Evolutionary conservation across 331 rosid genomes (phyloP).

Genomic region (Phaseolus coccineus): DNA sequence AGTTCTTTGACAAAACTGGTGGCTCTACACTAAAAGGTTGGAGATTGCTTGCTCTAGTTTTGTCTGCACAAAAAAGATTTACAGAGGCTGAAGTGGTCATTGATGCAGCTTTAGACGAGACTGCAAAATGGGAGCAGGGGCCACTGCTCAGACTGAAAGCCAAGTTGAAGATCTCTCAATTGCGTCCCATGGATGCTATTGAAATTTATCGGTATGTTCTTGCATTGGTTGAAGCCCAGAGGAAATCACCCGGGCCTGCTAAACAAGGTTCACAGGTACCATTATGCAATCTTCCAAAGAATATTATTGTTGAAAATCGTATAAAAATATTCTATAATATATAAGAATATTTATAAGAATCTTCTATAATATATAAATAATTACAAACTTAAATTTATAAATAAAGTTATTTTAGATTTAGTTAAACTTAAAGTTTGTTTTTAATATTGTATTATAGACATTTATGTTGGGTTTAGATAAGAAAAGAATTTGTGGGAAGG

Average conservation of each 20-base stretch:
- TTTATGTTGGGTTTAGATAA: no score
- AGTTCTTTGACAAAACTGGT: constrained; percentile 85
- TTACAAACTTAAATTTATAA: no score
- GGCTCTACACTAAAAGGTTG: constrained; percentile 84
- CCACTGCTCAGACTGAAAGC: constrained; percentile 88
- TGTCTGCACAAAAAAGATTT: constrained; percentile 90
- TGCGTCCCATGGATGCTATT: constrained; percentile 85
- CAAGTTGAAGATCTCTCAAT: constrained; percentile 75
- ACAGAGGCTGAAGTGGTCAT: constrained; percentile 89
- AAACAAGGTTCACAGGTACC: constrained; percentile 62
- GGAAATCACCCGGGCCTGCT: constrained; percentile 76
- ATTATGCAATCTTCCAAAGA: constrained; percentile 41
- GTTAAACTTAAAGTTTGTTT: no score
- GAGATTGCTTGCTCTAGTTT: constrained; percentile 87
- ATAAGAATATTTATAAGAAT: no score
- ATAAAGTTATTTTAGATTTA: no score
- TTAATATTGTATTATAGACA: no score
- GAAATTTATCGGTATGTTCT: constrained; percentile 92
- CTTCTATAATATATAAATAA: no score
- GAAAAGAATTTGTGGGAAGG: no score
- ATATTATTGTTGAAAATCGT: neutral
- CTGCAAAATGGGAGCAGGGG: constrained; percentile 96
- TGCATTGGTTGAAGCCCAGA: constrained; percentile 97
- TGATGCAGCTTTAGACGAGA: constrained; percentile 96
- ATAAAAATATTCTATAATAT: no score